Base-by-base conservation (phyloP, 78 protist genomes). In the Dictyostelium citrinum region DNA sequence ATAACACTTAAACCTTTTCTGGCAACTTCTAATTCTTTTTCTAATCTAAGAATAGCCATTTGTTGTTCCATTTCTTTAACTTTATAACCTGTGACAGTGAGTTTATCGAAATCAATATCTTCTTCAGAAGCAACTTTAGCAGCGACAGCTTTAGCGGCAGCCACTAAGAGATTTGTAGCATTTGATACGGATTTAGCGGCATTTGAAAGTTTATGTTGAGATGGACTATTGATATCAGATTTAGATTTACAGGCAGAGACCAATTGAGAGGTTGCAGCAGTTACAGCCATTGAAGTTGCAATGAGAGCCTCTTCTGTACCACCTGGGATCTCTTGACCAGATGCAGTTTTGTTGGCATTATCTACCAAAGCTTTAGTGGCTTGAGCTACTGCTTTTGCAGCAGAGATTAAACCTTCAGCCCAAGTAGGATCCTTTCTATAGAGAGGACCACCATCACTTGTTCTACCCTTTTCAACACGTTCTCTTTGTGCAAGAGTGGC, bases 391-490 rank as follows among this genome's bases (percentile, higher is more conserved):
- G 75, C 17, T 84, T 95, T 94, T 41, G 98, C 97, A 17, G 98
- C 98, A 7, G 95, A 80, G 24, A 96, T 96, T 33, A 97, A 82
- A 71, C 97, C 97, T 14, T 93, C 96, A 0, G 96, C 79, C 98
- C 98, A 97, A 22, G 88, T 82, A 49, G 96, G 95, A 46, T 94
- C 97, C 31, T 51, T 72, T 68, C 79, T 83, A 84, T 95, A 95
- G 51, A 80, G 33, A 45, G 93, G 85, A 33, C 95, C 94, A 37
- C 75, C 51, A 33, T 86, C 97, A 35, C 55, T n/a, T 1, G 84
- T 78, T 68, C 90, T 71, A 64, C 95, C 97, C 24, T 88, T 95
- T 45, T 86, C 90, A 3, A 80, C 90, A 31, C 95, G 79, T 90
- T 95, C 97, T 14, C 78, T 71, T 91, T 97, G 98, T 3, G 98